Percentiles rank a stretch among this genome's conserved stretches.
Conservation (phyloP, 163 green algal genomes). For the Smithsoniella earleae region DNA sequence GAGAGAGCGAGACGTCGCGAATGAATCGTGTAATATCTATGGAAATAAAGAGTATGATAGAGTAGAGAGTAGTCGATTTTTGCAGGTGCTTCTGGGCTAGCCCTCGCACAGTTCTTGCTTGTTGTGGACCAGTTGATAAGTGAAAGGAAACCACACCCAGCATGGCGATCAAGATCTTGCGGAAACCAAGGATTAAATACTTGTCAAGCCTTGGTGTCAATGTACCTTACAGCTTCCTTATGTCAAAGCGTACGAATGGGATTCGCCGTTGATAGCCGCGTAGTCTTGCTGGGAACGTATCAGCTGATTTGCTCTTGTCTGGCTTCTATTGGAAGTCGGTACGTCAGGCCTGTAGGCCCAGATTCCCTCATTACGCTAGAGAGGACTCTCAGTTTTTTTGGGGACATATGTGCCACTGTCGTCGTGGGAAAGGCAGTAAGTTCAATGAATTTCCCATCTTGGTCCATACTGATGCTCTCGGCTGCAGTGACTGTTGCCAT, state of each 20-base stretch:
- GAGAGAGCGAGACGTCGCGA: too few species aligned
- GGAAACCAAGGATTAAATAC: not conserved
- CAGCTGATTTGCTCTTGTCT: constrained; percentile 8
- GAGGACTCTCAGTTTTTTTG: not conserved
- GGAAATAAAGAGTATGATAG: too few species aligned
- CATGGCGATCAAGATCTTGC: not conserved
- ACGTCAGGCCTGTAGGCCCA: not conserved
- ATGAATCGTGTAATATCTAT: too few species aligned
- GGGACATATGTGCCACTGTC: not conserved
- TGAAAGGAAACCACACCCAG: not conserved
- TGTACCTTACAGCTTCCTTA: not conserved
- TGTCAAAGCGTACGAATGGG: not conserved
- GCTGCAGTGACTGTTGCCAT: not conserved
- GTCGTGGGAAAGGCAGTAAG: not conserved
- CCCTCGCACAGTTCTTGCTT: not conserved
- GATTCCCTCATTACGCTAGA: not conserved
- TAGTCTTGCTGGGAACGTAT: not conserved
- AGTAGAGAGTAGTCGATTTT: too few species aligned
- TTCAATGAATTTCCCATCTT: not conserved
- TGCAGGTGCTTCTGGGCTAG: not conserved
- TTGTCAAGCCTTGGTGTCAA: not conserved
- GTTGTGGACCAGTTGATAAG: not conserved
- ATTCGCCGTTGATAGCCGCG: not conserved
- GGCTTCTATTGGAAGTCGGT: not conserved
- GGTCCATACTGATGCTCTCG: not conserved